Percentiles rank a stretch among this genome's conserved stretches.
Conservation (phyloP, 257 asterid species). For the Solanum chilense region DNA sequence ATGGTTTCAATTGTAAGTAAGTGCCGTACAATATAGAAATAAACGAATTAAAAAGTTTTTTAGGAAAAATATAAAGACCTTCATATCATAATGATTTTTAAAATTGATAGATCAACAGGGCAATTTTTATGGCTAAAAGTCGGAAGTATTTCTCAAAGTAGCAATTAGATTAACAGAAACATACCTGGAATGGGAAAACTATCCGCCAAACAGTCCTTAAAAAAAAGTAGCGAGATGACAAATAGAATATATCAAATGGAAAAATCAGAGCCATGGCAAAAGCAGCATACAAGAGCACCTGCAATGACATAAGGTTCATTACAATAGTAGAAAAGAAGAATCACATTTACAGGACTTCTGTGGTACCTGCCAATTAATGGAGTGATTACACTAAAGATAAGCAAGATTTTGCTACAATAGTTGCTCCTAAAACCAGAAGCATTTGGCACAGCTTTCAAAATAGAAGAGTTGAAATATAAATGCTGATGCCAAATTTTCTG, state of each 20-base stretch:
- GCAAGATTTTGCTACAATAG: background rate
- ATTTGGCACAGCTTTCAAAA: background rate
- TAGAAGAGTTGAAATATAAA: background rate
- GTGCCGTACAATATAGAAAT: background rate
- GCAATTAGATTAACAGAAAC: conserved; percentile 17
- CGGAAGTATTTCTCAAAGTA: background rate
- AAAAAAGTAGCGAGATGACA: conserved; percentile 86
- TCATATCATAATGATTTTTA: background rate
- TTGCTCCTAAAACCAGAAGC: background rate
- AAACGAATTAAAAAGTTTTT: background rate
- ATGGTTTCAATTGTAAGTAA: background rate
- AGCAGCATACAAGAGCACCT: conserved; percentile 90
- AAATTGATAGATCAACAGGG: background rate
- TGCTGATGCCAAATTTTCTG: background rate
- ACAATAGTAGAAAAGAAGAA: background rate
- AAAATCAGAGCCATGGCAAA: conserved; percentile 70
- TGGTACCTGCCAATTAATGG: background rate
- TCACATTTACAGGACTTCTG: background rate
- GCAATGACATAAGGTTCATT: conserved; percentile 18
- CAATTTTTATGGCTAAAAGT: background rate
- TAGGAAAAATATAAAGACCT: background rate
- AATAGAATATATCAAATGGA: conserved; percentile 88
- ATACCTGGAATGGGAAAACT: conserved; percentile 84
- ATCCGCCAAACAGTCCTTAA: conserved; percentile 89
- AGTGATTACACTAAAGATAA: background rate